Evolutionary conservation across 495 filamentous ascomycete species (phyloP).

Genomic region (Lasiosphaeria miniovina): DNA sequence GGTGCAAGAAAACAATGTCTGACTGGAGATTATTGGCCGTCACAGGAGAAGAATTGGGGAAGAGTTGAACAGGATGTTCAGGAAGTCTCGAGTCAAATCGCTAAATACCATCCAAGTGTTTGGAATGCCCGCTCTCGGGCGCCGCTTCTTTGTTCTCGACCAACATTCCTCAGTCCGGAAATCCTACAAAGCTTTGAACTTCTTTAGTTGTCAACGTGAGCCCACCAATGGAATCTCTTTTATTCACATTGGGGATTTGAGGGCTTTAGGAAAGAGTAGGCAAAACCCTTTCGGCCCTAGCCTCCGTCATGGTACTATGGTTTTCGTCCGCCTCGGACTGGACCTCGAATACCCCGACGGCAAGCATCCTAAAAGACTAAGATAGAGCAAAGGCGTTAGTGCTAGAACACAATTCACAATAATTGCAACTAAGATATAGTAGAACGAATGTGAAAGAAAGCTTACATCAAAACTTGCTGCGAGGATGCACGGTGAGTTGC

Average conservation of each 20-base stretch:
- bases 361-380: conserved; percentile 11
- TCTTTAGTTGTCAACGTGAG: no score
- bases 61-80: no score
- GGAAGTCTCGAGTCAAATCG: no score
- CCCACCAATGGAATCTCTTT: not conserved
- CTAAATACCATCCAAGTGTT: no score
- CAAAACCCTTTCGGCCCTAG: not conserved
- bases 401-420: not conserved
- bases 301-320: not conserved
- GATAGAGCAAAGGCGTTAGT: not conserved
- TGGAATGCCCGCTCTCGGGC: no score
- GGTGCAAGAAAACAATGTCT: not conserved
- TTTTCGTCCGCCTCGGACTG: not conserved
- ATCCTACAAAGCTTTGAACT: no score
- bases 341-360: conserved; percentile 2
- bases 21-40: no score
- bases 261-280: not conserved
- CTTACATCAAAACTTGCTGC: conserved; percentile 21
- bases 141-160: no score
- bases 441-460: not conserved
- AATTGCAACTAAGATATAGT: not conserved
- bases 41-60: no score
- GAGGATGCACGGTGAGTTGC: conserved; percentile 1
- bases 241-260: not conserved
- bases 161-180: no score